Evolutionary conservation across 2,329 filamentous ascomycete genomes (phyloP).

Genomic region (Metarhizium anisopliae): DNA sequence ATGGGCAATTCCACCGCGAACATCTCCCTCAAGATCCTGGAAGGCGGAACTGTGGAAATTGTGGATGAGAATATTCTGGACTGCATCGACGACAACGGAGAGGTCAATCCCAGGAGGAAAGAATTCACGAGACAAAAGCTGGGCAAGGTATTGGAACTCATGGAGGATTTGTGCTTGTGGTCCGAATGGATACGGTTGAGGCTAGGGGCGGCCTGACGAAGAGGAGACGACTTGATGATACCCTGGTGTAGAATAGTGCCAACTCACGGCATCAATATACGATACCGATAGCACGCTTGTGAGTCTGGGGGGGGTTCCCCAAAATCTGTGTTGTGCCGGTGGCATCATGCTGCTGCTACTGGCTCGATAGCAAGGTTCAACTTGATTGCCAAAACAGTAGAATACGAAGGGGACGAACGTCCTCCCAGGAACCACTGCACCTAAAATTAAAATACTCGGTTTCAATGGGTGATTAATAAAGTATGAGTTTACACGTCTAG

Average conservation of each 20-base stretch:
- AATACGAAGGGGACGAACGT: too few species aligned
- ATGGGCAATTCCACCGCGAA: slow-evolving; percentile 39
- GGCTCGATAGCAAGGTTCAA: too few species aligned
- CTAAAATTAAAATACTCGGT: too few species aligned
- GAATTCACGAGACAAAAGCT: slow-evolving; percentile 32
- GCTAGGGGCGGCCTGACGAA: slow-evolving; percentile 13
- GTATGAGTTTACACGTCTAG: too few species aligned
- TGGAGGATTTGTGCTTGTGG: slow-evolving; percentile 46
- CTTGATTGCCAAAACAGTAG: too few species aligned
- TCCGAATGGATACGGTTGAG: slow-evolving; percentile 41
- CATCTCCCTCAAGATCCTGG: slow-evolving; percentile 48
- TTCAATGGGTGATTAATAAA: too few species aligned
- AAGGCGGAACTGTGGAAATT: slow-evolving; percentile 50
- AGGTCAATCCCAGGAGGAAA: slow-evolving; percentile 23
- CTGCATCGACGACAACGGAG: slow-evolving; percentile 8
- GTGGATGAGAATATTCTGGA: slow-evolving; percentile 43
- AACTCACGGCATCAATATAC: background rate
- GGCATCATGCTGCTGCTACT: too few species aligned
- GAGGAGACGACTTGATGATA: background rate
- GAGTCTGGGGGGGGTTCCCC: too few species aligned
- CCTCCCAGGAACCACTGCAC: too few species aligned
- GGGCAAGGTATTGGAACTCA: slow-evolving; percentile 35
- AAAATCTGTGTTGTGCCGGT: too few species aligned
- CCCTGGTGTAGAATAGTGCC: background rate
- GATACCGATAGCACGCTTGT: too few species aligned